These are phyloP conservation scores for Ophiorrhiza pumila DNA, from an alignment of 257 asterid genomes.

Conservation along the genomic window DNA sequence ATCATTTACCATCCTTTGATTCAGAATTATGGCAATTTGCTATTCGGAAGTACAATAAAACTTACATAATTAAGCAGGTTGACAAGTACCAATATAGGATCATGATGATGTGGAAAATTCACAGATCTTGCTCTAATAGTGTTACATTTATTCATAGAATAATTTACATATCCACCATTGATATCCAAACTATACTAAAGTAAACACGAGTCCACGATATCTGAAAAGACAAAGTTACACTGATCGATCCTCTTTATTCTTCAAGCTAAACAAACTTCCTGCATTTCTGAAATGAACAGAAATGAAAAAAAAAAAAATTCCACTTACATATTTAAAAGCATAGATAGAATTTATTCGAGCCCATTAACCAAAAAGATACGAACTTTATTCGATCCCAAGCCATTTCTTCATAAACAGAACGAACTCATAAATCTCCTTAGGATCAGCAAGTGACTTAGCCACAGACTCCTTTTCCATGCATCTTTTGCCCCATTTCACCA, in stretches of 20 bases:
- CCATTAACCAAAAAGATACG: not conserved
- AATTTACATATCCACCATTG: not conserved
- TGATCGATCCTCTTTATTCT: not conserved
- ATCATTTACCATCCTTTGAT: no score
- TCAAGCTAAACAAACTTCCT: not conserved
- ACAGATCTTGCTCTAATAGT: not conserved
- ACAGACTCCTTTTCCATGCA: constrained; percentile 39
- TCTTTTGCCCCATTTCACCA: constrained; percentile 39
- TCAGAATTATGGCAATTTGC: no score
- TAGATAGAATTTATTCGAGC: not conserved
- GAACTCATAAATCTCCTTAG: constrained; percentile 25
- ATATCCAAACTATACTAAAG: not conserved
- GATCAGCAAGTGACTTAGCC: constrained; percentile 32
- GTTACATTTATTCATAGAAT: no score
- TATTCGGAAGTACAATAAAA: no score
- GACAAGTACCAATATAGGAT: no score
- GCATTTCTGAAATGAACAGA: not conserved
- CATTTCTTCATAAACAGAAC: constrained; percentile 20
- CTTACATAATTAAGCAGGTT: no score
- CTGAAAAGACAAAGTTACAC: not conserved
- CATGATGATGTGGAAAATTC: not conserved
- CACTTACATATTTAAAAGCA: not conserved
- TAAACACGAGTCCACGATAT: not conserved
- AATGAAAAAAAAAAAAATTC: not conserved
- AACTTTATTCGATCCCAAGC: constrained; percentile 18